Base-by-base conservation (phyloP, 202 grass and related monocot genomes). In the Schoenoplectus tabernaemontani region DNA sequence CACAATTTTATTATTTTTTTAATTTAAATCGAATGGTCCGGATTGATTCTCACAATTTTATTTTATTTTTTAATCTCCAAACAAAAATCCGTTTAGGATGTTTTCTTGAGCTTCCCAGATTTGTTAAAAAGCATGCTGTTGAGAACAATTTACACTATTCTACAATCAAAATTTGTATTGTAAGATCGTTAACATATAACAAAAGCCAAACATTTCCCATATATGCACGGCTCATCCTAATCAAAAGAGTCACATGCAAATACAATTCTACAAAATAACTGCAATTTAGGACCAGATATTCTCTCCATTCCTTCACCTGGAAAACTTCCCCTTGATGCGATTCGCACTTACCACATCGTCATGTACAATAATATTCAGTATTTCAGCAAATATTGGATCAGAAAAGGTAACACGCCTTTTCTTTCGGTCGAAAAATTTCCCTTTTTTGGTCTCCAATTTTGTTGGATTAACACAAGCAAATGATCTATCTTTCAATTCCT, bases 321-420 rank as follows among this genome's bases (percentile, higher is more conserved):
- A 33, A 43, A 78, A 9, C 5, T 57, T 59, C 20, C 44, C 4
- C 34, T 53, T 5, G 20, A 20, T 56, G 6, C 15, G 15, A 76
- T 26, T 57, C 13, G 6, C 51, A 32, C 57, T 20, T 51, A 5
- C 24, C 5, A 20, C 20, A 57, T 78, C 19, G 4, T 78, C 38
- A 9, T 1, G 46, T 53, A 32, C 54, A 41, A 78, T 78, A 41
- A 78, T 78, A 61, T 78, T 78, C 20, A 78, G 13, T 59, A 78
- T 61, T 60, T 78, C 76, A 23, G 34, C 54, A 78, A 78, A 78
- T 0, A 44, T 34, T 3, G 85, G 85, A 43, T 83, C 68, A 8
- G 81, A 64, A 4, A 87, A 87, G 2, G 85, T 87, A 19, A 87
- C 85, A 51, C 44, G 82, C 53, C 81, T 79, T 22, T 74, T 79